Evolutionary conservation across 805 yeast species (phyloP).

Genomic region (Candida parachauliodes): DNA sequence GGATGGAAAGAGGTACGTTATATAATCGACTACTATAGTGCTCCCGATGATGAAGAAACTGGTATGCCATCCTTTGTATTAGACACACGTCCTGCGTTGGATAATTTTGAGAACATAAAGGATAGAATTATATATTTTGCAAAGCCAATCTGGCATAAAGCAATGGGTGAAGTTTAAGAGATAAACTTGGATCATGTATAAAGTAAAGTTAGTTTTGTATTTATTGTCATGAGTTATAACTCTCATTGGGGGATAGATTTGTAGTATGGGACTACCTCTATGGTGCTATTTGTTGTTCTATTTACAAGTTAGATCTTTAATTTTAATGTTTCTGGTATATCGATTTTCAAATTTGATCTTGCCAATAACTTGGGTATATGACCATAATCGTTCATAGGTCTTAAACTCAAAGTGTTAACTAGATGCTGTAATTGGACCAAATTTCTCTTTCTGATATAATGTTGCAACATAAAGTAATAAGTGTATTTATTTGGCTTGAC

Average conservation of each 20-base stretch:
- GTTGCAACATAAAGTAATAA: constrained; percentile 43
- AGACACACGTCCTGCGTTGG: constrained; percentile 95
- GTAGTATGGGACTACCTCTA: too few species aligned
- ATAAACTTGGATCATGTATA: too few species aligned
- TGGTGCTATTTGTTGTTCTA: too few species aligned
- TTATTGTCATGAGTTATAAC: too few species aligned
- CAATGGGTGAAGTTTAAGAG: constrained; percentile 54
- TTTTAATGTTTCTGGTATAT: constrained; percentile 1
- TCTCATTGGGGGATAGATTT: too few species aligned
- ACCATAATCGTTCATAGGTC: constrained; percentile 33
- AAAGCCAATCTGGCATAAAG: constrained; percentile 63
- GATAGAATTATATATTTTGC: constrained; percentile 74
- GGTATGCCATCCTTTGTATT: constrained; percentile 90
- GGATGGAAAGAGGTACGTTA: constrained; percentile 77
- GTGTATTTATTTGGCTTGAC: constrained; percentile 47
- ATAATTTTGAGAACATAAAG: constrained; percentile 53
- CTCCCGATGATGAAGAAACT: constrained; percentile 80
- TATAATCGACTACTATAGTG: constrained; percentile 94
- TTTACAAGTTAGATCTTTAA: too few species aligned
- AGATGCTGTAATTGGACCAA: constrained; percentile 28
- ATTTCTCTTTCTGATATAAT: constrained; percentile 32
- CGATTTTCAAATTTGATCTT: background rate
- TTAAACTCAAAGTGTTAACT: constrained; percentile 34
- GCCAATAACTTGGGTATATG: constrained; percentile 10
- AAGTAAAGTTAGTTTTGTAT: too few species aligned